phyloP scores from a whole-genome alignment of 495 filamentous ascomycete species.

The Monascus purpureus region DNA sequence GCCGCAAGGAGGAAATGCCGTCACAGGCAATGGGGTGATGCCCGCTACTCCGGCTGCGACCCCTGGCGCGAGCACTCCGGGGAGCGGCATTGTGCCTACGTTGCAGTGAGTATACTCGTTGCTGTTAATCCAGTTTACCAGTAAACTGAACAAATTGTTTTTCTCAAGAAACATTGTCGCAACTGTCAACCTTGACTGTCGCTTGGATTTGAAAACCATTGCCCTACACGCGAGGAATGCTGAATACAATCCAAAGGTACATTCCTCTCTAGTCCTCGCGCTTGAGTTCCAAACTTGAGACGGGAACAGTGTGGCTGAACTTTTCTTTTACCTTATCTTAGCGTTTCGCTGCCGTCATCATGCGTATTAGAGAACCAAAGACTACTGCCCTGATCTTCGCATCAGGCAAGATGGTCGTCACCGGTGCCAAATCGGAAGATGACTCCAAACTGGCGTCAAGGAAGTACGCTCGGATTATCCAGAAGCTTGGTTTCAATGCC shows the following conservation, averaged over 20 bases:
- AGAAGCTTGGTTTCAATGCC: slow-evolving; percentile 98
- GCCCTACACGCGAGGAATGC: slow-evolving; percentile 96
- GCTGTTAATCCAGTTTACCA: slow-evolving; percentile 32
- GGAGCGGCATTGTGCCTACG: slow-evolving; percentile 89
- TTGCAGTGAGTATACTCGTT: slow-evolving; percentile 82
- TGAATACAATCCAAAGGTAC: slow-evolving; percentile 95
- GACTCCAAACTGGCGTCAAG: slow-evolving; percentile 92
- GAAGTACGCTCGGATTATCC: slow-evolving; percentile 98
- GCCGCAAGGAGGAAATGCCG: slow-evolving; percentile 48
- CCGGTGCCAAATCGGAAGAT: slow-evolving; percentile 95
- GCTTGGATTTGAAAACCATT: slow-evolving; percentile 97
- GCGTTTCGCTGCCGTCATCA: slow-evolving; percentile 99
- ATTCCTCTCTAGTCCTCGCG: slow-evolving; percentile 24
- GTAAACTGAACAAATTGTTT: slow-evolving; percentile 44
- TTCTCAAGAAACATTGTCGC: slow-evolving; percentile 96
- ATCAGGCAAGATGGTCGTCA: slow-evolving; percentile 98
- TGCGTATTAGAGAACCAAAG: slow-evolving; percentile 99
- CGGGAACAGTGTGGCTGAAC: slow-evolving; percentile 34
- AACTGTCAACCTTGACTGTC: slow-evolving; percentile 97
- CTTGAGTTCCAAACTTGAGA: slow-evolving; percentile 22
- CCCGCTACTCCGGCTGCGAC: slow-evolving; percentile 94
- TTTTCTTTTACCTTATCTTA: slow-evolving; percentile 36
- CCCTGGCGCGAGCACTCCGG: slow-evolving; percentile 62
- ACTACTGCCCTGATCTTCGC: slow-evolving; percentile 97
- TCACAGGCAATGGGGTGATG: slow-evolving; percentile 71